Base-by-base conservation (phyloP, 352 stramenopile species). In the Pythium sp. region DNA sequence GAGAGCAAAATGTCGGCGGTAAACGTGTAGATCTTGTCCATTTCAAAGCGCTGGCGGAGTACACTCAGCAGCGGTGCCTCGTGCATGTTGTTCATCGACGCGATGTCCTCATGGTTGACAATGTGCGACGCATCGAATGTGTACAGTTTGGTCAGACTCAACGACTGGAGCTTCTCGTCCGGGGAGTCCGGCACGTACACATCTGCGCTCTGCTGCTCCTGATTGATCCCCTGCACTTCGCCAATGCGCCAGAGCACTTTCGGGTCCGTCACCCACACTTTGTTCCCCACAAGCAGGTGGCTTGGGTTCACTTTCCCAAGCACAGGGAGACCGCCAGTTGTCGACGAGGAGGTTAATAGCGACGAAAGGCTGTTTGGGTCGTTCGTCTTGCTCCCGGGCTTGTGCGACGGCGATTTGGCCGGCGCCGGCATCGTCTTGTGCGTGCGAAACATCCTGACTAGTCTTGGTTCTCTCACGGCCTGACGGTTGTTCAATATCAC, bases 51-150 rank as follows among this genome's bases (percentile, higher is more conserved):
- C 67, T 92, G 86, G 8, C 82, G 80, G 55, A 97, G 65, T 28
- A 94, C 80, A 47, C 86, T 79, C 22, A 97, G 73, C 65, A 97
- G 73, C 36, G 89, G 86, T 43, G 88, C 87, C 60, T 96, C 89
- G 74, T 97, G 88, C 82, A 97, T 86, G 68, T 96, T 94, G 75
- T 96, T 96, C 86, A 97, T 95, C 34, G 89, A 75, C 20, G 89
- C 90, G 22, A 96, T 80, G 68, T 97, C 89, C 5, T 91, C 75
- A 47, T 94, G 86, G 65, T 97, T 85, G 55, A 93, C 76, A 64
- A 94, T 82, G 63, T 97, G 89, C 46, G 86, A 92, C 47, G 87
- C 76, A 58, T 97, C 90, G 53, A 93, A 94, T 22, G 84, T 87
- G 56, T 86, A 90, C 12, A 93, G 76, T 63, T 91, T 87, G 20